Conservation (phyloP, 1,284 basidiomycete species). For the Tranzscheliella williamsii region DNA sequence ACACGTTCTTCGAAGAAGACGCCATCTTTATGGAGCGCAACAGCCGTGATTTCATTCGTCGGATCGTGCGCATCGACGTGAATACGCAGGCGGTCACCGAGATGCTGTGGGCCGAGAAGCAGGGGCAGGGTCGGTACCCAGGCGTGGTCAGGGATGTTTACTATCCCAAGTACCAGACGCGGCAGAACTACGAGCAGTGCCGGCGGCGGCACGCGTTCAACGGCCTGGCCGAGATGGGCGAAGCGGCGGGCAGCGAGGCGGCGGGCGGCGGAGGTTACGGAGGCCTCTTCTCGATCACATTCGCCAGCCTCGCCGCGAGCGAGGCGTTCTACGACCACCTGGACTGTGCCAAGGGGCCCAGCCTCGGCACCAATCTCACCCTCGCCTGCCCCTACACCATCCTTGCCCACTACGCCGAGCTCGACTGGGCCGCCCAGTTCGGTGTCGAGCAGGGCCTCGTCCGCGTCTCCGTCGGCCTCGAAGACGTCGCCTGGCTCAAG, state of each 20-base stretch:
- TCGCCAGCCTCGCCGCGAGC: conserved; percentile 72
- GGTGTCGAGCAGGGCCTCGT: conserved; percentile 86
- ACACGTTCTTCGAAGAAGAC: conserved; percentile 87
- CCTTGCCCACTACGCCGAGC: conserved; percentile 85
- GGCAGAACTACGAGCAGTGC: conserved; percentile 74
- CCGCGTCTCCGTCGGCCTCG: conserved; percentile 86
- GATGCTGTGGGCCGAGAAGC: conserved; percentile 67
- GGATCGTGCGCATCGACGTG: conserved; percentile 76
- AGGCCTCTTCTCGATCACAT: conserved; percentile 88
- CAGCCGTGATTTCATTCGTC: conserved; percentile 83
- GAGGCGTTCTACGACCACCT: conserved; percentile 85
- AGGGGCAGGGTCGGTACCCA: conserved; percentile 4
- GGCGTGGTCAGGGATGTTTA: conserved; percentile 77
- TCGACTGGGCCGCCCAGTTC: conserved; percentile 86
- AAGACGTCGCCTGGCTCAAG: conserved; percentile 71
- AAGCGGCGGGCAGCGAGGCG: not conserved
- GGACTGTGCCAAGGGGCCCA: conserved; percentile 84
- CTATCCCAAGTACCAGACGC: conserved; percentile 82
- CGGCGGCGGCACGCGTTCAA: conserved; percentile 63
- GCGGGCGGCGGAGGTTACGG: conserved; percentile 70
- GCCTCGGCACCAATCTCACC: conserved; percentile 94
- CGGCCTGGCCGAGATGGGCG: not conserved
- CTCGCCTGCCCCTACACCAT: conserved; percentile 90
- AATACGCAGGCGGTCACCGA: conserved; percentile 84
- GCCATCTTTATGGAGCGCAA: conserved; percentile 97